A percentile compares a stretch with the other conserved stretches of the same genome.
These are phyloP conservation scores for Lentinula edodes DNA, from an alignment of 768 basidiomycete genomes.

Conservation along the genomic window DNA sequence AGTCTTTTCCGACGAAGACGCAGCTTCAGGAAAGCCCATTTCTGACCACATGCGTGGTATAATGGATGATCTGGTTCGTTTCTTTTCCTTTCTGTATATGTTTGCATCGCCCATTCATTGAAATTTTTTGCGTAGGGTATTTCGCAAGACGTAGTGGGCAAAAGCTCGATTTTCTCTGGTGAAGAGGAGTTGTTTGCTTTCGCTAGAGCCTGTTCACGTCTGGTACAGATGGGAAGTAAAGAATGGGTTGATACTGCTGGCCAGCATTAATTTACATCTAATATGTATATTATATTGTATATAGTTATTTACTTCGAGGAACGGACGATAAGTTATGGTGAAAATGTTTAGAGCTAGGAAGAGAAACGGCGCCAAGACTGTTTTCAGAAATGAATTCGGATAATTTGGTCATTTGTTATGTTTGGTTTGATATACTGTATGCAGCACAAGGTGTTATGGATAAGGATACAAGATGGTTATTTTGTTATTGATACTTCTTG, in stretches of 20 bases:
- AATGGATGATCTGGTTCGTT: slow-evolving; percentile 89
- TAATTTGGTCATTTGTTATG: no score
- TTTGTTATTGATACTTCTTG: neutral
- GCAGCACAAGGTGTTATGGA: neutral
- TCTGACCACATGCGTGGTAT: slow-evolving; percentile 88
- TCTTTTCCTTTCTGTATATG: slow-evolving; percentile 3
- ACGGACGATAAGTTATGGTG: no score
- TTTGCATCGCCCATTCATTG: neutral
- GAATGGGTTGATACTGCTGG: slow-evolving; percentile 70
- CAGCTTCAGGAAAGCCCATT: slow-evolving; percentile 32
- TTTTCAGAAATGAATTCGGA: no score
- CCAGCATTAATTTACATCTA: slow-evolving; percentile 1
- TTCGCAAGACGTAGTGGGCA: slow-evolving; percentile 67
- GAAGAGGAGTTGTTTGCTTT: slow-evolving; percentile 98
- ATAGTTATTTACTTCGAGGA: neutral
- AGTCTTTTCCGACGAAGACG: slow-evolving; percentile 76
- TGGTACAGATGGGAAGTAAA: slow-evolving; percentile 87
- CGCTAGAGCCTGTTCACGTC: slow-evolving; percentile 83
- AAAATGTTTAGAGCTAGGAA: no score
- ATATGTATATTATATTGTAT: neutral
- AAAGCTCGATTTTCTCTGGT: slow-evolving; percentile 88
- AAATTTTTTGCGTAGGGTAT: slow-evolving; percentile 52
- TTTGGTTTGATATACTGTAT: neutral
- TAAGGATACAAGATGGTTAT: neutral
- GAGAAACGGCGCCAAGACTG: no score